Evolutionary conservation across 108 stramenopile species (phyloP), one percentile per base, ranked within the genome.

Genomic region (Nitzschia sp.): DNA sequence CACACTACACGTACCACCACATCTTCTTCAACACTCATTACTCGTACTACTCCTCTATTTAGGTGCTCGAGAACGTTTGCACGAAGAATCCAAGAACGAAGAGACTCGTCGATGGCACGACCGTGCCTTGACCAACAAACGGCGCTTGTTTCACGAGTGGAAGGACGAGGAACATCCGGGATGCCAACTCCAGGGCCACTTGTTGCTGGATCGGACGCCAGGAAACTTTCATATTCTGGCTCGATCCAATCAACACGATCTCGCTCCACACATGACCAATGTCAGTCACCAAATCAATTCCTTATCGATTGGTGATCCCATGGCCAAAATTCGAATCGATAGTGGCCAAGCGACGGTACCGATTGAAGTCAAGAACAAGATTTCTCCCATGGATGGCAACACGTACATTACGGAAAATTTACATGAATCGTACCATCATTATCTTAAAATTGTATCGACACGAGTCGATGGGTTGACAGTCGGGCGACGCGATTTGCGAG

Each of bases 161-260:
- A 55, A 54, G 9, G 89, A 90, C 9, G 44, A 56, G 13, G 92
- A 92, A n/a, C 93, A 95, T 75, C 94, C 96, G 1, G 96, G 92
- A 4, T 97, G 96, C 54, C 85, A 87, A 62, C 63, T 96, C 2
- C 75, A 81, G 9, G 94, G 94, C 11, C 73, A 85, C 57, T 68
- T 96, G n/a, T 23, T 88, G 68, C 84, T 97, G 11, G 94, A 97
- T 80, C 88, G 96, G 15, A 96, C 96, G 2, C 98, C 98, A 32
- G 98, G 98, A 1, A 96, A 97, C 76, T 98, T 98, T 71, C 88
- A 94, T 63, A 90, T 98, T 63, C 89, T 94, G 54, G 89, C 90
- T 2, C 50, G 81, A 38, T 90, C 90, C 15, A 74, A 71, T 26
- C 68, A 85, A 30, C 95, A 99, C 66, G 81, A 90, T 63, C 61